phyloP scores from a whole-genome alignment of 1,284 basidiomycete genomes.

The Austroboletus olivaceoglutinosus region DNA sequence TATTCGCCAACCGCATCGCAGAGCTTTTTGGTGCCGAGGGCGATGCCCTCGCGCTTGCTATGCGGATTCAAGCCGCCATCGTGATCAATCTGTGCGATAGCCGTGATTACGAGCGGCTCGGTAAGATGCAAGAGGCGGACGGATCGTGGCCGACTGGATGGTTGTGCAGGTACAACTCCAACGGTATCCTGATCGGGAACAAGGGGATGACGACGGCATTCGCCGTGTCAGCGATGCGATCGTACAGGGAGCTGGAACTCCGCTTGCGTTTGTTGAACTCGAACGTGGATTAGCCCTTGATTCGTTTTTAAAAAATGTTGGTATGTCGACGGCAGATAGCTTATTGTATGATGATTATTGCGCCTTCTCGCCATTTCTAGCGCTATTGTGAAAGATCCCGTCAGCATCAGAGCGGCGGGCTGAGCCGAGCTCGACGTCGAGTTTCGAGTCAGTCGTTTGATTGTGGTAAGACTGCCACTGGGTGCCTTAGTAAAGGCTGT shows the following conservation, averaged over 20 bases:
- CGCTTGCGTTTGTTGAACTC: conserved; percentile 14
- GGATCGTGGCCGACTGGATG: conserved; percentile 26
- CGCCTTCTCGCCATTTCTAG: too few relatives aligned
- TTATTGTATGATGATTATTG: too few relatives aligned
- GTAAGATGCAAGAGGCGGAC: conserved; percentile 18
- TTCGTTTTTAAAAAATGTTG: too few relatives aligned
- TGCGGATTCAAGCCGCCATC: conserved; percentile 19
- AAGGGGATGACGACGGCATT: conserved; percentile 23
- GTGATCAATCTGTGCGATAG: conserved; percentile 14
- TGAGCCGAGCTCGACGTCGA: too few relatives aligned
- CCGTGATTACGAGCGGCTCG: conserved; percentile 18
- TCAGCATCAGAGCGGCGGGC: too few relatives aligned
- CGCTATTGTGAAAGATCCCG: too few relatives aligned
- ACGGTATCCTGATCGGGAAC: conserved; percentile 13
- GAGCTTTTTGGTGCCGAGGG: conserved; percentile 22
- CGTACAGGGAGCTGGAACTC: conserved; percentile 18
- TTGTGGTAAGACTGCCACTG: too few relatives aligned
- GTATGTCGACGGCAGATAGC: too few relatives aligned
- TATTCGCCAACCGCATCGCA: conserved; percentile 17
- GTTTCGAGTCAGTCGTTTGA: too few relatives aligned
- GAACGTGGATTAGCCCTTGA: not conserved
- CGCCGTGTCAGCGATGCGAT: conserved; percentile 16
- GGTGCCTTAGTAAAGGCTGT: too few relatives aligned
- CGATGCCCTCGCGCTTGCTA: conserved; percentile 22
- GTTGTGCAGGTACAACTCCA: conserved; percentile 11